Percentiles rank a stretch among this genome's conserved stretches.
Conservation (phyloP, 2,329 filamentous ascomycete genomes). For the Berkeleyomyces basicola region DNA sequence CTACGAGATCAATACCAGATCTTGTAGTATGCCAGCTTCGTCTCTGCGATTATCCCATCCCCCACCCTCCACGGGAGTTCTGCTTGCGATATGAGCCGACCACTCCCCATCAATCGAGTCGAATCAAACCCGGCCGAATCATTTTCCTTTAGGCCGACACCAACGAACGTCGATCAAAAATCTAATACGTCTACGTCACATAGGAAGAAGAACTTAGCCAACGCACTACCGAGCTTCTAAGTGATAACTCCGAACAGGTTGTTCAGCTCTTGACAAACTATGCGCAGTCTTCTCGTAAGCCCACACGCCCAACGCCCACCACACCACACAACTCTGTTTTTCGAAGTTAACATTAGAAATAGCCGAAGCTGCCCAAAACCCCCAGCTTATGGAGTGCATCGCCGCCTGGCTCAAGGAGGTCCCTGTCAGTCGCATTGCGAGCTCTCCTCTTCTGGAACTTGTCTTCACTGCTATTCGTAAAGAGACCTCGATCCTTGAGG, state of each 20-base stretch:
- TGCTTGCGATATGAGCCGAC: constrained; percentile 3
- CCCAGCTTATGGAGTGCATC: constrained; percentile 83
- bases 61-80: not conserved
- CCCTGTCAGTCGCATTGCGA: constrained; percentile 64
- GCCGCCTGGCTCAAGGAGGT: constrained; percentile 95
- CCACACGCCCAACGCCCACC: not conserved
- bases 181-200: constrained; percentile 29
- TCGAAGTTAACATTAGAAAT: constrained; percentile 3
- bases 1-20: constrained; percentile 8
- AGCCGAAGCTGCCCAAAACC: constrained; percentile 69
- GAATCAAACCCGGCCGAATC: constrained; percentile 4
- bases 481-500: constrained; percentile 67
- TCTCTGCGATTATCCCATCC: not conserved
- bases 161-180: constrained; percentile 19
- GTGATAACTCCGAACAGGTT: constrained; percentile 79
- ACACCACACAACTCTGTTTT: not conserved
- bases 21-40: not conserved
- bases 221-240: constrained; percentile 76
- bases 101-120: constrained; percentile 1
- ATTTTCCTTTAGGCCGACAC: not conserved
- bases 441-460: constrained; percentile 67
- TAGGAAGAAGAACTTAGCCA: constrained; percentile 88
- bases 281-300: constrained; percentile 73
- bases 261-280: constrained; percentile 79
- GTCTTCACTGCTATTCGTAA: constrained; percentile 62